Evolutionary conservation across 441 rosid genomes (phyloP).

Genomic region (Biscutella auriculata): DNA sequence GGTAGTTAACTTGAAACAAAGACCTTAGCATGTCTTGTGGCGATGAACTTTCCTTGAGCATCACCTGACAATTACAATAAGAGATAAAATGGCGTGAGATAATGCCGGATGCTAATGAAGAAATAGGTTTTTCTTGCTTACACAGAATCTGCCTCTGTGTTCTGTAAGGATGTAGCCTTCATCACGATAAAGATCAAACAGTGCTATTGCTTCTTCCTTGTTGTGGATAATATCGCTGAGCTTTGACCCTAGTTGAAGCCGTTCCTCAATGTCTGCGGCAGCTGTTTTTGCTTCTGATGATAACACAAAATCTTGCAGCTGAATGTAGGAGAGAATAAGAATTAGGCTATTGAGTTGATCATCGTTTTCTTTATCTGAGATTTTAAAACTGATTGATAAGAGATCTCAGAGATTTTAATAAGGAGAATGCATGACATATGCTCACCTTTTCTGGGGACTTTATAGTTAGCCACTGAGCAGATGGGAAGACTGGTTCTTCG

Average conservation of each 20-base stretch:
- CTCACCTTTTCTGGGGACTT: slow-evolving; percentile 33
- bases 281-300: slow-evolving; percentile 66
- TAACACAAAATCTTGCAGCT: slow-evolving; percentile 32
- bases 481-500: slow-evolving; percentile 84
- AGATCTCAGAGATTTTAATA: background rate
- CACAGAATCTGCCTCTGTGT: slow-evolving; percentile 51
- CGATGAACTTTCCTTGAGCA: slow-evolving; percentile 63
- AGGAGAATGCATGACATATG: slow-evolving; percentile 8
- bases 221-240: slow-evolving; percentile 61
- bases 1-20: slow-evolving; percentile 73
- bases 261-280: slow-evolving; percentile 58
- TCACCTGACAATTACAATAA: slow-evolving; percentile 41
- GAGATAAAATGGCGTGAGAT: background rate
- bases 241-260: slow-evolving; percentile 69
- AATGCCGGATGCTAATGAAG: background rate
- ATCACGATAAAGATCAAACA: slow-evolving; percentile 48
- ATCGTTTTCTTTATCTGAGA: background rate
- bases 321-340: slow-evolving; percentile 8
- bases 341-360: background rate
- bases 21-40: slow-evolving; percentile 93
- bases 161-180: slow-evolving; percentile 84
- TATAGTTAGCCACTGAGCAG: slow-evolving; percentile 29
- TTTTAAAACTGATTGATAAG: background rate
- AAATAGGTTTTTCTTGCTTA: slow-evolving; percentile 26
- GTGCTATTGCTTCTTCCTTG: slow-evolving; percentile 65